Conservation (phyloP, 257 asterid genomes). For the Capsicum chinense region DNA sequence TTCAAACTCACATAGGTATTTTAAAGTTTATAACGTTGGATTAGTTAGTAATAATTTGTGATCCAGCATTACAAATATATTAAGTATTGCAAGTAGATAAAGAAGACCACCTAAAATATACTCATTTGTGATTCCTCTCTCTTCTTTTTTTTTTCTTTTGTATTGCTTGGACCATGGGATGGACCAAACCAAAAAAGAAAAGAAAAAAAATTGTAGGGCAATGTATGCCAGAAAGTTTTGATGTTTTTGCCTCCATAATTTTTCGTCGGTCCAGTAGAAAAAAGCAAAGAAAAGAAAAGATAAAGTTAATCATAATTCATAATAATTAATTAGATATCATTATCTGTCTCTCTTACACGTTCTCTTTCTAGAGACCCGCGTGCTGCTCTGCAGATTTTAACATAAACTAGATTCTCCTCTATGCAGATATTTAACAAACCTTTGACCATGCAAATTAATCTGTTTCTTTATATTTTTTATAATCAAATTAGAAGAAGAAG, state of each 20-base stretch:
- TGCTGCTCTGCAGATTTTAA: slow-evolving; percentile 24
- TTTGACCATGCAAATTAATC: not conserved
- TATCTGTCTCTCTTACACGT: slow-evolving; percentile 25
- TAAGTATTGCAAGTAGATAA: not conserved
- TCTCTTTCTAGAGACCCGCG: slow-evolving; percentile 30
- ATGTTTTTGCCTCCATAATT: not conserved
- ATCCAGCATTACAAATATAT: not conserved
- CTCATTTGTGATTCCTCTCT: not conserved
- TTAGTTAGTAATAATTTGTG: slow-evolving; percentile 22
- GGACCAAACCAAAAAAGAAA: not conserved
- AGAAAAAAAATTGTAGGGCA: not conserved
- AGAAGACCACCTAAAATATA: not conserved
- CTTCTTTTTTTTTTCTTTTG: not conserved
- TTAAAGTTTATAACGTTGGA: not conserved
- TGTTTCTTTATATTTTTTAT: not conserved
- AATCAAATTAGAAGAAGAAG: not conserved
- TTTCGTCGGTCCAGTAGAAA: not conserved
- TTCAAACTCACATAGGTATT: not conserved
- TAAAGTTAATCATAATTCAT: not conserved
- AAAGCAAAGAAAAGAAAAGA: not conserved
- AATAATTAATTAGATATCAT: slow-evolving; percentile 7
- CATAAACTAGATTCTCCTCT: slow-evolving; percentile 24
- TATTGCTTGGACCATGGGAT: not conserved
- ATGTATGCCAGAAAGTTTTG: slow-evolving; percentile 1
- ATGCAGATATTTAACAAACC: not conserved